Conservation (phyloP, 2,329 filamentous ascomycete genomes). For the Trichoderma sp. region DNA sequence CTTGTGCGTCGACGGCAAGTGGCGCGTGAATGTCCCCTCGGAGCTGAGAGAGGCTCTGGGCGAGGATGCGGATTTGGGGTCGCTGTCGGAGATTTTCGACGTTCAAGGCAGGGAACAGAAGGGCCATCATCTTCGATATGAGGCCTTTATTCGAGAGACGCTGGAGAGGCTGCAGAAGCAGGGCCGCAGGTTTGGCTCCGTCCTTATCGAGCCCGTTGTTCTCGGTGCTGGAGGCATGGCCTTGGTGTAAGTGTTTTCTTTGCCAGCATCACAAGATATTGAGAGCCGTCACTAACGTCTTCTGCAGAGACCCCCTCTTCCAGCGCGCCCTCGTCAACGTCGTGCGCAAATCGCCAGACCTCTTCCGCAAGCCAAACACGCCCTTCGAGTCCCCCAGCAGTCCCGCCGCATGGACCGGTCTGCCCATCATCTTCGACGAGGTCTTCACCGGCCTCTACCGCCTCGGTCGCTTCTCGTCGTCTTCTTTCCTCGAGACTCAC, state of each 20-base stretch:
- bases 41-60: slow-evolving; percentile 52
- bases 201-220: slow-evolving; percentile 79
- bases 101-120: slow-evolving; percentile 51
- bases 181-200: slow-evolving; percentile 70
- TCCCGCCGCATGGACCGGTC: slow-evolving; percentile 63
- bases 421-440: slow-evolving; percentile 82
- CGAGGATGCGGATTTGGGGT: slow-evolving; percentile 47
- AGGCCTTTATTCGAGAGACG: slow-evolving; percentile 58
- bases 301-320: slow-evolving; percentile 72
- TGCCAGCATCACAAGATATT: not conserved
- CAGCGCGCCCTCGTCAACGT: slow-evolving; percentile 70
- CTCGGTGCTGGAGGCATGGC: slow-evolving; percentile 84
- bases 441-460: slow-evolving; percentile 87
- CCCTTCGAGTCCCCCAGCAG: slow-evolving; percentile 28
- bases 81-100: slow-evolving; percentile 63
- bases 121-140: slow-evolving; percentile 56
- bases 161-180: slow-evolving; percentile 56
- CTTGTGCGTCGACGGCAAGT: slow-evolving; percentile 65
- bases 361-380: slow-evolving; percentile 50
- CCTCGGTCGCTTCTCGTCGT: slow-evolving; percentile 70
- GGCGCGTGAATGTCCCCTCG: slow-evolving; percentile 63
- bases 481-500: slow-evolving; percentile 67
- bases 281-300: slow-evolving; percentile 27
- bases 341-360: slow-evolving; percentile 60
- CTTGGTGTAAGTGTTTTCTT: slow-evolving; percentile 61